A percentile compares a stretch with the other conserved stretches of the same genome.
Evolutionary conservation across 164 flowering plant species (phyloP).

Genomic region (Echeveria elegans): DNA sequence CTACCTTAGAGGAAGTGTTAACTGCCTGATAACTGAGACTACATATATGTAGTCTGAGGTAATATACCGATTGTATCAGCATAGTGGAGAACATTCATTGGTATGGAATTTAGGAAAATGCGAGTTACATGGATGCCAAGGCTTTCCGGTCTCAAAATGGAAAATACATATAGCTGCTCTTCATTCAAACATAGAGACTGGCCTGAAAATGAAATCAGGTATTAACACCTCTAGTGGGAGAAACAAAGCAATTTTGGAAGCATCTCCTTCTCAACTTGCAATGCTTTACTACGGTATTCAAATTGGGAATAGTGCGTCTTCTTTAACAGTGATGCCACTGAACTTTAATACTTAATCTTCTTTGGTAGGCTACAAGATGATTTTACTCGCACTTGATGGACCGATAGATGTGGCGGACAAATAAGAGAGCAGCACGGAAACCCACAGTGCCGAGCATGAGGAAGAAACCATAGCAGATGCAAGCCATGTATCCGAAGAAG

Average conservation of each 20-base stretch:
- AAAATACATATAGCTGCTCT: not conserved
- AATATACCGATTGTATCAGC: too few species aligned
- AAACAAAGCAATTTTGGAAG: not conserved
- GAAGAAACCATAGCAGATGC: constrained; percentile 12
- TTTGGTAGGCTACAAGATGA: not conserved
- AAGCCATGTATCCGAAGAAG: constrained; percentile 11
- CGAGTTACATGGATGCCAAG: not conserved
- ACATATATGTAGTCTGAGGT: too few species aligned
- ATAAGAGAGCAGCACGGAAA: constrained; percentile 9
- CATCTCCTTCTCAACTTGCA: not conserved
- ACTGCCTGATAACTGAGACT: too few species aligned
- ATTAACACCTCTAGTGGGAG: constrained; percentile 3
- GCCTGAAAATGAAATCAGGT: not conserved
- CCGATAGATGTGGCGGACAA: constrained; percentile 10
- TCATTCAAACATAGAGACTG: not conserved
- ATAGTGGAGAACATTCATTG: too few species aligned
- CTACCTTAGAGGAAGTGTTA: constrained; percentile 31
- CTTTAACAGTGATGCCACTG: not conserved
- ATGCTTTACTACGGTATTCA: not conserved
- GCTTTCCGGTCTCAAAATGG: not conserved
- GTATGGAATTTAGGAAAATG: too few species aligned
- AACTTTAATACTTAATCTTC: not conserved
- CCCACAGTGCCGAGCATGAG: constrained; percentile 9
- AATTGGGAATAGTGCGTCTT: not conserved
- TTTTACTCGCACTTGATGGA: constrained; percentile 10